Conservation (phyloP, 2,329 filamentous ascomycete species). For the Colletotrichum lentis region DNA sequence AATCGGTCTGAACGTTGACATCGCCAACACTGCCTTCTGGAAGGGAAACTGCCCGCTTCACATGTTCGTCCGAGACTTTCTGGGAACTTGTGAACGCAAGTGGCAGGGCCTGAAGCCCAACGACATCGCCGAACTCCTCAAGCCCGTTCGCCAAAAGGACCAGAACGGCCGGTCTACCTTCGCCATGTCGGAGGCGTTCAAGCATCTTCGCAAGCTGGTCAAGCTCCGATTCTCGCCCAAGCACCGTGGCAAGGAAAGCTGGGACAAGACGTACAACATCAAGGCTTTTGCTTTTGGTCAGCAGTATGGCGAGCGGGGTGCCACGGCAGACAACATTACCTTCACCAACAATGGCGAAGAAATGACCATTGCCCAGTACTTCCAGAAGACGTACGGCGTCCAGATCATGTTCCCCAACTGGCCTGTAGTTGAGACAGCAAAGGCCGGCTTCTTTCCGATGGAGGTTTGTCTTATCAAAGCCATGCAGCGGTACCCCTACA, state of each 20-base stretch:
- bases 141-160: constrained; percentile 46
- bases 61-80: constrained; percentile 35
- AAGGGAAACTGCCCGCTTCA: constrained; percentile 51
- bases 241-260: constrained; percentile 59
- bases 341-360: constrained; percentile 55
- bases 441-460: constrained; percentile 66
- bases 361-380: constrained; percentile 65
- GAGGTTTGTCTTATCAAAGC: constrained; percentile 63
- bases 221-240: constrained; percentile 65
- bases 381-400: constrained; percentile 62
- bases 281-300: constrained; percentile 59
- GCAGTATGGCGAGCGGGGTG: constrained; percentile 56
- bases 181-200: constrained; percentile 61
- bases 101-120: constrained; percentile 42
- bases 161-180: constrained; percentile 40
- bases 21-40: constrained; percentile 93
- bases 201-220: constrained; percentile 60
- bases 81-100: constrained; percentile 48
- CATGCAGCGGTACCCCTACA: constrained; percentile 70
- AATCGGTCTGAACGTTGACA: constrained; percentile 86
- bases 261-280: constrained; percentile 61
- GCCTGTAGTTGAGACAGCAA: constrained; percentile 66
- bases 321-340: constrained; percentile 59
- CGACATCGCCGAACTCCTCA: constrained; percentile 45
- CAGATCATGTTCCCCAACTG: constrained; percentile 56